Percentiles rank a stretch among this genome's conserved stretches.
phyloP scores from a whole-genome alignment of 2,329 filamentous ascomycete species.

The Polychaeton citri region DNA sequence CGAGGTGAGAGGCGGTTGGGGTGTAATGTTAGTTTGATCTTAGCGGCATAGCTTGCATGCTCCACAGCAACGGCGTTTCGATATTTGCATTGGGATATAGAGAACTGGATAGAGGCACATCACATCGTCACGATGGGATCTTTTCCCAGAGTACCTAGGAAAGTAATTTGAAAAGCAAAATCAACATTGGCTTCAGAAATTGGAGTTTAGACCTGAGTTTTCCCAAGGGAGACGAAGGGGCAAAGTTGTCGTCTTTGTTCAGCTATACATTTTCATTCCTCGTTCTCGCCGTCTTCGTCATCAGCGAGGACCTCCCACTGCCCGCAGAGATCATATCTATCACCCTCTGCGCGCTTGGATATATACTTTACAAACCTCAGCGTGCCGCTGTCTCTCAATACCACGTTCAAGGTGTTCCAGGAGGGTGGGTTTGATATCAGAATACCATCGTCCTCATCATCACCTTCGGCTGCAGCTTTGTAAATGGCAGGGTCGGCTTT shows the following conservation, averaged over 20 bases:
- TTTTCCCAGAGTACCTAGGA: no score
- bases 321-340: conserved; percentile 82
- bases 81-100: no score
- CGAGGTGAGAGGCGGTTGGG: no score
- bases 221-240: no score
- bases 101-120: no score
- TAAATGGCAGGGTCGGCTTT: conserved; percentile 72
- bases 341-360: conserved; percentile 65
- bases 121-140: no score
- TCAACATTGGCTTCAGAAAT: not conserved
- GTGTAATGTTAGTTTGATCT: no score
- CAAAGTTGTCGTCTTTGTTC: no score
- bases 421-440: conserved; percentile 54
- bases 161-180: no score
- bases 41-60: not conserved
- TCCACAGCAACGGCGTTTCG: no score
- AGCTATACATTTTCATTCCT: no score
- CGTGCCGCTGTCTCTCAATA: conserved; percentile 72
- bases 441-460: conserved; percentile 61
- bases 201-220: not conserved
- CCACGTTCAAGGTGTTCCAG: conserved; percentile 89
- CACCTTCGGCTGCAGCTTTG: conserved; percentile 42
- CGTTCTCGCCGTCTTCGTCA: conserved; percentile 21
- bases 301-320: conserved; percentile 51
- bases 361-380: conserved; percentile 96